Percentiles rank a stretch among this genome's conserved stretches.
Conservation (phyloP, 345 rosid genomes). For the Gossypium mustelinum region DNA sequence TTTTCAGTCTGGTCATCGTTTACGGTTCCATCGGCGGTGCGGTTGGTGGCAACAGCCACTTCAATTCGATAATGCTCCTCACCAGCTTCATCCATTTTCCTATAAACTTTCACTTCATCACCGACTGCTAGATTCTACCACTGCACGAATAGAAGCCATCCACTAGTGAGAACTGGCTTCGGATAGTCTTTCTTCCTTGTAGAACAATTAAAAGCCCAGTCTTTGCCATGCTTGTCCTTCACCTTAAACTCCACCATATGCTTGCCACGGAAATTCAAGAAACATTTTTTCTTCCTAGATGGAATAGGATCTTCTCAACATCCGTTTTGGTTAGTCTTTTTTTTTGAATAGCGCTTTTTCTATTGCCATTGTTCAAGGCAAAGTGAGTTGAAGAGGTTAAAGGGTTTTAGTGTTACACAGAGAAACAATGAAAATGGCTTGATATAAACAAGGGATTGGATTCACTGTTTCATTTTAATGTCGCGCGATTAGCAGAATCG, state of each 20-base stretch:
- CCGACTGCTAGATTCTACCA: neutral
- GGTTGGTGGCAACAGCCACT: neutral
- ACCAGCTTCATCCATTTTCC: neutral
- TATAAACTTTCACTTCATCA: neutral
- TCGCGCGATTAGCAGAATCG: neutral
- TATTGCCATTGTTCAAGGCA: neutral
- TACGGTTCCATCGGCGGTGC: neutral
- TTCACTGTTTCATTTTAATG: neutral
- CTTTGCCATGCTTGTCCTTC: neutral
- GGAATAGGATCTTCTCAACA: neutral
- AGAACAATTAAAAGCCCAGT: neutral
- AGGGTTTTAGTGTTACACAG: neutral
- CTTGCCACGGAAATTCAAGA: neutral
- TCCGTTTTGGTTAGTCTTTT: neutral
- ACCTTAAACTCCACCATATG: neutral
- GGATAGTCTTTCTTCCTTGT: neutral
- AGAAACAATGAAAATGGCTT: neutral
- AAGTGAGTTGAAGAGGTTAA: neutral
- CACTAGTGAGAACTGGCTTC: neutral
- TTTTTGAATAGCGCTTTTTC: neutral
- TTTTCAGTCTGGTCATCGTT: neutral
- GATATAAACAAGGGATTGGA: neutral
- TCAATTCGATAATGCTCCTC: neutral
- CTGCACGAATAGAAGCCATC: neutral
- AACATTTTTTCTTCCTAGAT: neutral